Base-by-base conservation (phyloP, 2,329 filamentous ascomycete species). In the Colletotrichum caudatum region DNA sequence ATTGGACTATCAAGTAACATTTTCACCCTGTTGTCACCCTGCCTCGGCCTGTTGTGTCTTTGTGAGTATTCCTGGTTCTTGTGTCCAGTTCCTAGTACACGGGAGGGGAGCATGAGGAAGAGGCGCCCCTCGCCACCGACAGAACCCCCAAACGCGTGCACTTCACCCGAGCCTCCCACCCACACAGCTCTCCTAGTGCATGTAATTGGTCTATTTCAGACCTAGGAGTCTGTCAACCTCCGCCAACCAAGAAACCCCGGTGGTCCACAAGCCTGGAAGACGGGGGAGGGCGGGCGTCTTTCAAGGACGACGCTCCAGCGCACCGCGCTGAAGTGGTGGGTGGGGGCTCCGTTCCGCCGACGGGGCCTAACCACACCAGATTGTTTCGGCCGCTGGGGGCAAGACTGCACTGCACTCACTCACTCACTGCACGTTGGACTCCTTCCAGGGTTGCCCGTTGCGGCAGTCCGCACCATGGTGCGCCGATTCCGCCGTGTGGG, bases 401-500 rank as follows among this genome's bases (percentile, higher is more conserved):
- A 29, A 29, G 29, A 29, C 29, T 29, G 29, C 29, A 29, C 29
- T 29, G 20, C 39, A 50, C n/a, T n/a, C n/a, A n/a, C n/a, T n/a
- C n/a, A n/a, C n/a, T n/a, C n/a, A n/a, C 56, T 66, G 48, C 48
- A 59, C 51, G n/a, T 41, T 57, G 41, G 50, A 41, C 18, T 41
- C n/a, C 11, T 41, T n/a, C 46, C 59, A 69, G 69, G 65, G 65
- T 64, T 69, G 69, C 69, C 69, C 59, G 53, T 69, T 69, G 57
- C 69, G 53, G 69, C 69, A 69, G 59, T 69, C 65, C 69, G 69
- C 69, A 72, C 60, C 57, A 44, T 71, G 66, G 62, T 70, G 70
- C 67, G 70, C 70, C 70, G 67, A 71, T 72, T 72, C 67, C 70
- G 70, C 70, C 66, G 61, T 72, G 70, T 72, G 66, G 70, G 70